Evolutionary conservation across 805 yeast species (phyloP), one percentile per base, ranked within the genome.

Genomic region (Ogataea pini): DNA sequence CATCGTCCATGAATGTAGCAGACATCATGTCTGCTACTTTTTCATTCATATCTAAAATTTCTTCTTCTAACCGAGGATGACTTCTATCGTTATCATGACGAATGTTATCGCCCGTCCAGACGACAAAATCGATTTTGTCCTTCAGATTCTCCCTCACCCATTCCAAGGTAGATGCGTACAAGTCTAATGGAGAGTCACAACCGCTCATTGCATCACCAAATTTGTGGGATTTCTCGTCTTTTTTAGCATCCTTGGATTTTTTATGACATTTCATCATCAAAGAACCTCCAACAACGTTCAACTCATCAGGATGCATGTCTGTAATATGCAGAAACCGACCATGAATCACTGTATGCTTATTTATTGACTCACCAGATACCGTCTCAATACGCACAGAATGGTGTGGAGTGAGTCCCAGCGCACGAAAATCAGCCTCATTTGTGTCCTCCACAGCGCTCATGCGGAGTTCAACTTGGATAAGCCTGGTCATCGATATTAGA

Each of bases 31-130:
- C 69, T 4, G 89, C 75, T 8, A 86, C 78, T 22, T 71, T 55
- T 52, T 76, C 73, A 61, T 88, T 88, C 80, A 83, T 75, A 10
- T 82, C 84, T 52, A 87, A 79, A 39, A 89, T 89, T 48, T 82
- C 80, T 49, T 61, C 59, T 59, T 88, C 95, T 1, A 87, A 79
- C 70, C 96, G 77, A 2, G 96, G 96, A 59, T 70, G 68, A 17
- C 64, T 62, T 61, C 95, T 72, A 67, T 88, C 96, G 58, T 84
- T 86, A 64, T 88, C 96, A 64, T 88, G 96, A 47, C 96, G 75
- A 39, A 86, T 79, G 58, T 88, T 89, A 67, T 89, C 96, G 27
- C 96, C 96, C 0, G 96, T 88, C 96, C 96, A 89, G 12, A 89
- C 77, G 10, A 89, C 83, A 66, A 89, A 89, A 64, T 89, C 96